Percentiles rank a stretch among this genome's conserved stretches.
Evolutionary conservation across 176 grass and related monocot species (phyloP).

Genomic region (Eleusine indica): DNA sequence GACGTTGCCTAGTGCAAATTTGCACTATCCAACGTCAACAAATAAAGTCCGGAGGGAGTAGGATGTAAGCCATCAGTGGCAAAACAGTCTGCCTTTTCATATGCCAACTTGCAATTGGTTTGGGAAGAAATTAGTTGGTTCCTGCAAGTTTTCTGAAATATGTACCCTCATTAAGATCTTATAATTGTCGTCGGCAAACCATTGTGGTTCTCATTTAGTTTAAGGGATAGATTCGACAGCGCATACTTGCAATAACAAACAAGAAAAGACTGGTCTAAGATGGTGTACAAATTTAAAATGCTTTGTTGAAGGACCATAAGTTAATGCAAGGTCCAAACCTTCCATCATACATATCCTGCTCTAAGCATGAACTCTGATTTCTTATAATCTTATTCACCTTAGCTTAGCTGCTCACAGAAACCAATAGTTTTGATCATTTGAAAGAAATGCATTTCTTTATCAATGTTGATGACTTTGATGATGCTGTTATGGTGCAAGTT

Average conservation of each 20-base stretch:
- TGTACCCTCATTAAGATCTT: slow-evolving; percentile 2
- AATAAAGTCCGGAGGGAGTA: no score
- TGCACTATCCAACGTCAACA: no score
- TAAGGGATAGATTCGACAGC: neutral
- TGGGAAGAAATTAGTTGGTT: neutral
- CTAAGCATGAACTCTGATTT: neutral
- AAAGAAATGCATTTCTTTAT: neutral
- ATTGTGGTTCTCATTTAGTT: neutral
- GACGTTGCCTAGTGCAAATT: no score
- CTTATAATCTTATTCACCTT: neutral
- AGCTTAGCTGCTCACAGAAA: neutral
- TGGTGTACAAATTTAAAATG: neutral
- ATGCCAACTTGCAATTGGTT: neutral
- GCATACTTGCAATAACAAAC: neutral
- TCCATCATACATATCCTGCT: neutral
- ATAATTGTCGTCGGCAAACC: neutral
- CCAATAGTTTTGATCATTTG: neutral
- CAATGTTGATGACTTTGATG: neutral
- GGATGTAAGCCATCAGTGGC: no score
- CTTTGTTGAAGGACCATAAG: neutral
- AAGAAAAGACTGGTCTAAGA: neutral
- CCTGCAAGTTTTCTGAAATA: neutral
- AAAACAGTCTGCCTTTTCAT: slow-evolving; percentile 9
- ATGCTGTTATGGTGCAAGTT: neutral
- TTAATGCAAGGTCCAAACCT: neutral